These are phyloP conservation scores for Alternaria arbusti DNA, from an alignment of 2,329 filamentous ascomycete species.

Conservation along the genomic window DNA sequence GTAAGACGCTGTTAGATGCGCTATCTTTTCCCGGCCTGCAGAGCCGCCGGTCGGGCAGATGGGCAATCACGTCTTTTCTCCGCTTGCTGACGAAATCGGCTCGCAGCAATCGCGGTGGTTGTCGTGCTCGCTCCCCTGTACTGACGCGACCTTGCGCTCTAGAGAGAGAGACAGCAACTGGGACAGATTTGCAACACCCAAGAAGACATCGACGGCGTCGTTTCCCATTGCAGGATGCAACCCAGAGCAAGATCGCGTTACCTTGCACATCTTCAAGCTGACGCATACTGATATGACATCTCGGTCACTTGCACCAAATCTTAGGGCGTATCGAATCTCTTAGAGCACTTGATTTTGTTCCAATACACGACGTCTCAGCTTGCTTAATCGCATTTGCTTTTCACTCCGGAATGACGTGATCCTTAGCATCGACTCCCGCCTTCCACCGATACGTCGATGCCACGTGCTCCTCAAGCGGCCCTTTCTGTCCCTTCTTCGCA, in stretches of 20 bases:
- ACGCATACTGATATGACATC: not conserved
- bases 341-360: not conserved
- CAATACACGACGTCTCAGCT: not conserved
- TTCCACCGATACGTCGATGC: constrained; percentile 57
- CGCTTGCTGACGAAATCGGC: constrained; percentile 35
- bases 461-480: constrained; percentile 60
- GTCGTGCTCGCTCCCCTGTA: constrained; percentile 22
- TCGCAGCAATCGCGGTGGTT: not conserved
- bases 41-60: constrained; percentile 3
- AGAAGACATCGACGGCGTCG: not conserved
- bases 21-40: constrained; percentile 12
- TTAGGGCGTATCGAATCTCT: not conserved
- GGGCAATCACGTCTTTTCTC: constrained; percentile 42
- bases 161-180: constrained; percentile 61
- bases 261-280: not conserved
- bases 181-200: not conserved
- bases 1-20: not conserved
- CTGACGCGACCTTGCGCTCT: constrained; percentile 29
- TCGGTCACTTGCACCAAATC: not conserved
- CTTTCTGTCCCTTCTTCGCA: constrained; percentile 56
- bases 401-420: constrained; percentile 34
- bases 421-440: constrained; percentile 40
- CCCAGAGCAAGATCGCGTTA: not conserved
- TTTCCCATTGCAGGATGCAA: not conserved
- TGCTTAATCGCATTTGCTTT: constrained; percentile 53